These are phyloP conservation scores for Meyerozyma carpophila DNA, from an alignment of 1,139 yeast genomes.

Conservation along the genomic window DNA sequence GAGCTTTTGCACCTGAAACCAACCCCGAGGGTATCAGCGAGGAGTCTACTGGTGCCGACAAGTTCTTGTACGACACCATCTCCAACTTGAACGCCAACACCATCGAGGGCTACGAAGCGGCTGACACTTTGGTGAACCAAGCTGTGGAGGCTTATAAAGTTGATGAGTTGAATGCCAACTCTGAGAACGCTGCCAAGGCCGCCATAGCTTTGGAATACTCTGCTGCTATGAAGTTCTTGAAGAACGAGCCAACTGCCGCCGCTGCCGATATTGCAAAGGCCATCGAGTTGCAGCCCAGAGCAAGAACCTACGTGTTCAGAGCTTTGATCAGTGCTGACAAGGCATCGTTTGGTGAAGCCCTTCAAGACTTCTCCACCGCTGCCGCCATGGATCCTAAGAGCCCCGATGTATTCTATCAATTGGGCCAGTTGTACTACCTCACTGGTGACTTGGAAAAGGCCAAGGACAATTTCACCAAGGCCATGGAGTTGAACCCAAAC, in stretches of 20 bases:
- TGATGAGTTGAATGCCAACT: constrained; percentile 27
- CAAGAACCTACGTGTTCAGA: constrained; percentile 77
- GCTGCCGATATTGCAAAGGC: constrained; percentile 57
- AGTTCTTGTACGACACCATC: constrained; percentile 64
- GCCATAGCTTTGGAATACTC: constrained; percentile 74
- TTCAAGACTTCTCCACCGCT: constrained; percentile 70
- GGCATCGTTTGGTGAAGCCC: constrained; percentile 57
- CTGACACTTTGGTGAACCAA: constrained; percentile 63
- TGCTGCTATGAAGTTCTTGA: constrained; percentile 80
- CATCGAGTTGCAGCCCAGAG: constrained; percentile 64
- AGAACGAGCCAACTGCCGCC: constrained; percentile 65
- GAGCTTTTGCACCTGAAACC: constrained; percentile 53
- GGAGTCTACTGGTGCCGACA: constrained; percentile 48
- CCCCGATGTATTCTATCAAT: constrained; percentile 87
- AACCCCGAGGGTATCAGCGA: constrained; percentile 48
- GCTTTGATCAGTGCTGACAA: constrained; percentile 84
- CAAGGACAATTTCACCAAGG: constrained; percentile 66
- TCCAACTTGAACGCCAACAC: constrained; percentile 59
- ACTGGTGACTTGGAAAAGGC: constrained; percentile 75
- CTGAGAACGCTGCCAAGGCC: constrained; percentile 47
- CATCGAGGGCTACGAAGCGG: constrained; percentile 66
- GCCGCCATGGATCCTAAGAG: constrained; percentile 61
- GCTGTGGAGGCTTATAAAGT: constrained; percentile 56
- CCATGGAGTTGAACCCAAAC: constrained; percentile 66
- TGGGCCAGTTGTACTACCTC: constrained; percentile 86